Base-by-base conservation (phyloP, 495 filamentous ascomycete genomes). In the Xylaria bambusicola region DNA sequence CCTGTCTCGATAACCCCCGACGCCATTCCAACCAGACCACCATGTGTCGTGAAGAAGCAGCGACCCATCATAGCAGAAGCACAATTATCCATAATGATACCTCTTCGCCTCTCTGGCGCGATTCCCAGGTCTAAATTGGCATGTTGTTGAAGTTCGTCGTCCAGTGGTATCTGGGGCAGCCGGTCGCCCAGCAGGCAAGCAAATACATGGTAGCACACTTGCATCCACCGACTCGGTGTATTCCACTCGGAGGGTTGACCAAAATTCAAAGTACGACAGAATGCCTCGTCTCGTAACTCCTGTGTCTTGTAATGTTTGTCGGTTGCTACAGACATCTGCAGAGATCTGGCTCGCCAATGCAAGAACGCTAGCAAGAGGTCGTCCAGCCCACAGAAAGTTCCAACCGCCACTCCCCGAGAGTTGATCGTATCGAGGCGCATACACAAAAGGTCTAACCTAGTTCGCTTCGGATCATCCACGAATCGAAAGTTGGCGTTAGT, bases 101-200 rank as follows among this genome's bases (percentile, higher is more conserved):
- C 23, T 18, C 21, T 63, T 64, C 17, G 26, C 6, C 18, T 41
- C 57, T 52, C 35, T 23, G n/a, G n/a, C n/a, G n/a, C n/a, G n/a
- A 48, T 48, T 26, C 24, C 13, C 6, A 8, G 4, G 15, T 17
- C 12, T 7, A 38, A 6, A 23, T 48, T 13, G n/a, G 26, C n/a
- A 26, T 48, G 29, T 6, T 29, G 6, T 48, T 9, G 15, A 8
- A 48, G 45, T 17, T 29, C 24, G 1, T 48, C 45, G 18, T 48
- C 24, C 2, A 48, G 24, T 26, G 24, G 24, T 13, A 48, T 17
- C 10, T 3, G 24, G 7, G 45, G 26, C 5, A 48, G 45, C 7
- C 45, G 45, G 24, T 29, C 29, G n/a, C 45, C 24, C 15, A 48
- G 20, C 24, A 12, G 24, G 24, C 10, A n/a, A 15, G 23, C 45